These are phyloP conservation scores for Plantago major DNA, from an alignment of 257 asterid species.

Conservation along the genomic window DNA sequence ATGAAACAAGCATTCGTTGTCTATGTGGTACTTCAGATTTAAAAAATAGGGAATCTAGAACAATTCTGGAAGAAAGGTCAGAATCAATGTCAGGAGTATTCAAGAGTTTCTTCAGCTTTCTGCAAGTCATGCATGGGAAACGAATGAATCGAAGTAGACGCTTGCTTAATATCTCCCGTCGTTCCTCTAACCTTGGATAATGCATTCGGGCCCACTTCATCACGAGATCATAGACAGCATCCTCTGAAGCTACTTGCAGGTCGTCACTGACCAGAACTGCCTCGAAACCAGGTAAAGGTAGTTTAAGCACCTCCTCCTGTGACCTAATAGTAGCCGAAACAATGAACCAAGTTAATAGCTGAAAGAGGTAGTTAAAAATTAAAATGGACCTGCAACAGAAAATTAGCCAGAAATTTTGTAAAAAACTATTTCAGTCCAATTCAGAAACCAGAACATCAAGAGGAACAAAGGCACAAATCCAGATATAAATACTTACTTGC, in stretches of 20 bases:
- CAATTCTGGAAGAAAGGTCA: slow-evolving; percentile 54
- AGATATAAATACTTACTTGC: slow-evolving; percentile 45
- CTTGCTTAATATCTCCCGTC: slow-evolving; percentile 52
- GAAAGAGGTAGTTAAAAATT: not conserved
- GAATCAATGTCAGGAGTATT: slow-evolving; percentile 58
- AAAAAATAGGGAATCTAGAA: slow-evolving; percentile 74
- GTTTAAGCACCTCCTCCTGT: slow-evolving; percentile 61
- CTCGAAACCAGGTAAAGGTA: slow-evolving; percentile 76
- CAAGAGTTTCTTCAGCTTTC: slow-evolving; percentile 71
- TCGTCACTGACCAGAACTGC: slow-evolving; percentile 68
- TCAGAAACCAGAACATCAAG: too few species aligned
- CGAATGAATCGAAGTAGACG: slow-evolving; percentile 62
- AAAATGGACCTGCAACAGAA: not conserved
- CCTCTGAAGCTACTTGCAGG: slow-evolving; percentile 81
- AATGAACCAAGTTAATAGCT: not conserved
- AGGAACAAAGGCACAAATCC: not conserved
- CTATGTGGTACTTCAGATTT: slow-evolving; percentile 71
- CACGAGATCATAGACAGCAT: slow-evolving; percentile 66
- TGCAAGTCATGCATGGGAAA: slow-evolving; percentile 80
- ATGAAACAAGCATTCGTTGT: slow-evolving; percentile 50
- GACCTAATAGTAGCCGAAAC: slow-evolving; percentile 32
- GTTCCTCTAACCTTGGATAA: slow-evolving; percentile 56
- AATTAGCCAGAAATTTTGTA: not conserved
- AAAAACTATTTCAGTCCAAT: not conserved
- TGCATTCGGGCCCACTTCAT: slow-evolving; percentile 74